Conservation (phyloP, 1,284 basidiomycete species). For the Hemileia vastatrix region DNA sequence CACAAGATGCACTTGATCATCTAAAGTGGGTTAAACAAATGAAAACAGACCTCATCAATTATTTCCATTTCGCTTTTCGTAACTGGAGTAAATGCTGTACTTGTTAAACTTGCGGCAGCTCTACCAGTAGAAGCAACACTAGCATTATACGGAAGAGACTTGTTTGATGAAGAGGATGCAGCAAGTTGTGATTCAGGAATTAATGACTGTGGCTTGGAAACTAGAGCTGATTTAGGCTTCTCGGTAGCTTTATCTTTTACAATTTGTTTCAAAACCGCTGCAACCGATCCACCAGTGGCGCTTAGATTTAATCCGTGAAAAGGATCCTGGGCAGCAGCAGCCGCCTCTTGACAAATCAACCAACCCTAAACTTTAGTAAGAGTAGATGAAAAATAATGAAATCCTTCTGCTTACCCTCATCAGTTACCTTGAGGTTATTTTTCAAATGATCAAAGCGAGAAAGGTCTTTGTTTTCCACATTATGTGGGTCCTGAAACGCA, state of each 20-base stretch:
- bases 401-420: constrained; percentile 9
- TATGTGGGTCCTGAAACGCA: constrained; percentile 44
- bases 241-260: constrained; percentile 21
- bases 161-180: constrained; percentile 9
- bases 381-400: neutral
- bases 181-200: constrained; percentile 9
- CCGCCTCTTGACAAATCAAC: neutral
- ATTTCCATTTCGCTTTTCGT: constrained; percentile 66
- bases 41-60: constrained; percentile 64
- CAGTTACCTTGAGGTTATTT: constrained; percentile 33
- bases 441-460: constrained; percentile 43
- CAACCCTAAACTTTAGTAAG: neutral
- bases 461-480: constrained; percentile 35
- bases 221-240: constrained; percentile 17
- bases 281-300: constrained; percentile 40
- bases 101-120: constrained; percentile 83
- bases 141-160: constrained; percentile 60
- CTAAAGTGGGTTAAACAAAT: neutral
- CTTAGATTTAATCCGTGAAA: constrained; percentile 37
- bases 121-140: constrained; percentile 83
- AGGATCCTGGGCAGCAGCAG: constrained; percentile 24
- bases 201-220: neutral
- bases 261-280: constrained; percentile 25
- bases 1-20: neutral
- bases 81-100: constrained; percentile 75